Conservation (phyloP, 129 eudicot species). For the Pulicaria dysenterica region DNA sequence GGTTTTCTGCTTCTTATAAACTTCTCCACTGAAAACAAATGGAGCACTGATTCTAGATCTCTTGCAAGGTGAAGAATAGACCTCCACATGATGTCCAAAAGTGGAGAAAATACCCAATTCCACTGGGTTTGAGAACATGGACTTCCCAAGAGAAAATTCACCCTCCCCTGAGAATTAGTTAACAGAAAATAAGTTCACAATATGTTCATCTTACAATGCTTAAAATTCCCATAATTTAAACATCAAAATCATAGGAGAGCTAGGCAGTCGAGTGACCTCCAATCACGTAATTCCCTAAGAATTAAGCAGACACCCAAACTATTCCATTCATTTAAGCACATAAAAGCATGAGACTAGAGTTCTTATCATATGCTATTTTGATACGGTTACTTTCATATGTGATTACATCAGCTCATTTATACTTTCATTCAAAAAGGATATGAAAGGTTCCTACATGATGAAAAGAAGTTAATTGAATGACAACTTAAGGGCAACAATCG, state of each 20-base stretch:
- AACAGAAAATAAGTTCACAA: conserved; percentile 11
- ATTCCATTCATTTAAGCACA: not conserved
- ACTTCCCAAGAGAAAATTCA: conserved; percentile 64
- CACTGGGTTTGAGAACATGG: conserved; percentile 63
- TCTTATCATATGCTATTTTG: not conserved
- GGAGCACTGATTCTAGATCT: conserved; percentile 62
- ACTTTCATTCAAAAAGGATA: too few species aligned
- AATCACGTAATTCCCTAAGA: too few species aligned
- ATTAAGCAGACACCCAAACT: not conserved
- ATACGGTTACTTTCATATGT: not conserved
- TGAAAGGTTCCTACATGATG: too few species aligned
- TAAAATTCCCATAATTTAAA: not conserved
- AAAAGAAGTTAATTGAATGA: too few species aligned
- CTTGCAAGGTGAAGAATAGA: conserved; percentile 60
- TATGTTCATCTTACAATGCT: not conserved
- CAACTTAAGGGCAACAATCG: too few species aligned
- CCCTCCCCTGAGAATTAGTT: conserved; percentile 54
- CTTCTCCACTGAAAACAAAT: conserved; percentile 42
- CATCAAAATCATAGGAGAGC: too few species aligned
- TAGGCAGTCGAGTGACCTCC: too few species aligned
- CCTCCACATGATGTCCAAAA: conserved; percentile 58
- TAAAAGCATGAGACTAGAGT: not conserved
- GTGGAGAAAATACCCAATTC: conserved; percentile 52
- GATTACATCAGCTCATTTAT: not conserved
- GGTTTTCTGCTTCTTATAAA: conserved; percentile 38